These are phyloP conservation scores for Mortierella sp. DNA, from an alignment of 371 early-diverging fungal species.

Conservation along the genomic window DNA sequence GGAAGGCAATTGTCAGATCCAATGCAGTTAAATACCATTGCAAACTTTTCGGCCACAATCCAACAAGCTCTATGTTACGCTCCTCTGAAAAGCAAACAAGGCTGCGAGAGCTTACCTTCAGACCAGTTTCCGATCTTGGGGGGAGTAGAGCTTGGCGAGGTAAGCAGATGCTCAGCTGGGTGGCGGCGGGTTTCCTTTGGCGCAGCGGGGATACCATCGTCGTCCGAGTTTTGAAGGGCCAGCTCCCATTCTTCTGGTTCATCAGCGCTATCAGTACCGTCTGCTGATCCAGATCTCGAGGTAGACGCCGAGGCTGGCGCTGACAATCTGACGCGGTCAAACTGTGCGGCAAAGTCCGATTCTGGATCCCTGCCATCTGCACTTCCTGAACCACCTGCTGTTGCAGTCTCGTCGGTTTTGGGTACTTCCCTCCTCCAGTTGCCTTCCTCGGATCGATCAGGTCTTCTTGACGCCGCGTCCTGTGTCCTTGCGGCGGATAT, in stretches of 20 bases:
- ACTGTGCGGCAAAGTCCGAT: not conserved
- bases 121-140: constrained; percentile 41
- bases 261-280: constrained; percentile 22
- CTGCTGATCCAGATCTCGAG: constrained; percentile 2
- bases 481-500: constrained; percentile 7
- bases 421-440: constrained; percentile 30
- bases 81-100: not conserved
- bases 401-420: not conserved
- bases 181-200: constrained; percentile 23
- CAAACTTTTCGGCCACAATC: not conserved
- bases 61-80: not conserved
- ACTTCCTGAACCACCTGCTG: not conserved
- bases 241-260: constrained; percentile 57
- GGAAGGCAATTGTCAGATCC: not conserved
- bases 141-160: constrained; percentile 2
- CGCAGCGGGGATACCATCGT: constrained; percentile 32
- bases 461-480: constrained; percentile 11
- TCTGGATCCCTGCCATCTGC: not conserved
- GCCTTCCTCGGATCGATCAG: constrained; percentile 25
- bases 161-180: constrained; percentile 32
- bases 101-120: constrained; percentile 17
- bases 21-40: not conserved
- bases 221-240: constrained; percentile 45
- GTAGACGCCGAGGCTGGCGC: not conserved
- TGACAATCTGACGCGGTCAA: constrained; percentile 17